phyloP scores from a whole-genome alignment of 2,329 filamentous ascomycete species.

The Penicillium polonicum region DNA sequence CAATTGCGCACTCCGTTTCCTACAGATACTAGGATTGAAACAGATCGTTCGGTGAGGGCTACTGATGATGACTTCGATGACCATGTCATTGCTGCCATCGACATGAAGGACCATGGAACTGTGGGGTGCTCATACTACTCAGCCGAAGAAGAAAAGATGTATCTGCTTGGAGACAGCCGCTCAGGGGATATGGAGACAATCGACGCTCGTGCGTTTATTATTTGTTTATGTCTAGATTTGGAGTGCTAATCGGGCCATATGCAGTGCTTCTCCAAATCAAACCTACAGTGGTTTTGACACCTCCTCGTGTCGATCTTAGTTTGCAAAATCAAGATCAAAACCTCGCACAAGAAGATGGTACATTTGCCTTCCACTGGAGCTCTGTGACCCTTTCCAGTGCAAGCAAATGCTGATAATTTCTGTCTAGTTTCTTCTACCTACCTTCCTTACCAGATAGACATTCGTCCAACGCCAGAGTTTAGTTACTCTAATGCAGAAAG shows the following conservation, averaged over 20 bases:
- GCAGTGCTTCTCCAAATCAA: constrained; percentile 62
- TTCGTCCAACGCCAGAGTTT: constrained; percentile 71
- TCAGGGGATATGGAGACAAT: constrained; percentile 67
- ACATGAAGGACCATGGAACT: constrained; percentile 66
- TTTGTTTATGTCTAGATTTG: neutral
- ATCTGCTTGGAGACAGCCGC: constrained; percentile 73
- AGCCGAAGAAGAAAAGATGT: constrained; percentile 66
- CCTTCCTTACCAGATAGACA: constrained; percentile 63
- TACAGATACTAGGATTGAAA: constrained; percentile 7
- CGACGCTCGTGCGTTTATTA: constrained; percentile 51
- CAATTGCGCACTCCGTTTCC: constrained; percentile 11
- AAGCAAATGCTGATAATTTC: neutral
- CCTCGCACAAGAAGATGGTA: constrained; percentile 40
- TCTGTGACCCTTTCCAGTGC: neutral
- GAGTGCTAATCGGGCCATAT: constrained; percentile 14
- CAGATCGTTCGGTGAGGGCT: constrained; percentile 34
- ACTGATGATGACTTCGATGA: constrained; percentile 53
- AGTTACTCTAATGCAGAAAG: constrained; percentile 63
- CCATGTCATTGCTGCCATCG: constrained; percentile 77
- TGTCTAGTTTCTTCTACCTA: constrained; percentile 49
- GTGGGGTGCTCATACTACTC: constrained; percentile 85
- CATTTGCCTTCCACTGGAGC: constrained; percentile 22
- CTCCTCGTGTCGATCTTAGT: constrained; percentile 55
- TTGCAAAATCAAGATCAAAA: constrained; percentile 41
- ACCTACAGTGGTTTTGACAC: constrained; percentile 60